Conservation (phyloP, 768 basidiomycete genomes). For the Pisolithus orientalis region DNA sequence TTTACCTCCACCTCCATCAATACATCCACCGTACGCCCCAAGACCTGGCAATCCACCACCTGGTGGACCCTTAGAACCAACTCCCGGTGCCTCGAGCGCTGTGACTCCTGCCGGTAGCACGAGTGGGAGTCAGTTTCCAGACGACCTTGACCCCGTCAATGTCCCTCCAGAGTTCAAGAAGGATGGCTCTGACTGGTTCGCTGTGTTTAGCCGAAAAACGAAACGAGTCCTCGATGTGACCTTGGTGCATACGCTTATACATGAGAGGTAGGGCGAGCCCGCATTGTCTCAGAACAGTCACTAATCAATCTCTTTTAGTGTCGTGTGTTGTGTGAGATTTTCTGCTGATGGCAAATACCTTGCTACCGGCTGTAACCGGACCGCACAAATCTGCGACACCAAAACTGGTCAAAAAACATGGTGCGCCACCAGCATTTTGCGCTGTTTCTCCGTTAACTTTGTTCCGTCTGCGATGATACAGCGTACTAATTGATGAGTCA, state of each 20-base stretch:
- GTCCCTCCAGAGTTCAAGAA: conserved; percentile 35
- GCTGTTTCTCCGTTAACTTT: conserved; percentile 4
- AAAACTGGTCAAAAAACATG: conserved; percentile 81
- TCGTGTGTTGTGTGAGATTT: conserved; percentile 88
- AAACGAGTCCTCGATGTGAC: conserved; percentile 74
- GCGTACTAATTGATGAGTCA: conserved; percentile 73
- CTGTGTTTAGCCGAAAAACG: conserved; percentile 76
- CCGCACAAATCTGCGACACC: conserved; percentile 92
- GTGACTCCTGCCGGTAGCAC: conserved; percentile 22
- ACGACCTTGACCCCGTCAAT: conserved; percentile 28
- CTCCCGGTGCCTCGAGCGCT: conserved; percentile 14
- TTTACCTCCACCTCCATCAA: conserved; percentile 29
- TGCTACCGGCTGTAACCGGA: conserved; percentile 94
- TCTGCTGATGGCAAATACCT: conserved; percentile 90
- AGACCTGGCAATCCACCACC: conserved; percentile 29
- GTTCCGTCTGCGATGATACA: conserved; percentile 22
- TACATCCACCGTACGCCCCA: conserved; percentile 25
- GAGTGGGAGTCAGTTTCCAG: conserved; percentile 28
- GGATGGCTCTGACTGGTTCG: conserved; percentile 86
- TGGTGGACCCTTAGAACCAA: conserved; percentile 20
- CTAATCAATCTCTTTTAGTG: conserved; percentile 35
- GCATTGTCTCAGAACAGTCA: neutral
- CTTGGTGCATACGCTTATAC: conserved; percentile 81
- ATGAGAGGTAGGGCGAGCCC: conserved; percentile 62
- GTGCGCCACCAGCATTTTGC: conserved; percentile 36